Conservation (phyloP, 1,139 yeast genomes). For the Spathaspora jeffriesii region DNA sequence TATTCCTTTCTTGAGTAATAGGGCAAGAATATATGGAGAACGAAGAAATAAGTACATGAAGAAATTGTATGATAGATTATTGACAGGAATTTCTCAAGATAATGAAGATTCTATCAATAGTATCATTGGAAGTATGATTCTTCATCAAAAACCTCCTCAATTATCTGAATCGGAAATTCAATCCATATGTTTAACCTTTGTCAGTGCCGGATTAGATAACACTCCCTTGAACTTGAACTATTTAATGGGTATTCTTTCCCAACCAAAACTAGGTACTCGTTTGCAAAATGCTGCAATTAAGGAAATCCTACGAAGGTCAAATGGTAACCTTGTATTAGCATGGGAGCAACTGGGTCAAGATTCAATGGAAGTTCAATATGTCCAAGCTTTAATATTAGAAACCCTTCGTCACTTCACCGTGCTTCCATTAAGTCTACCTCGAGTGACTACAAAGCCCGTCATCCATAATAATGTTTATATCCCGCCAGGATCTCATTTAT, state of each 20-base stretch:
- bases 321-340: conserved; percentile 34
- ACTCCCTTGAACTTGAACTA: conserved; percentile 65
- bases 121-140: conserved; percentile 44
- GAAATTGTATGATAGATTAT: conserved; percentile 22
- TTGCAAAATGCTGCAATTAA: conserved; percentile 45
- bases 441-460: conserved; percentile 56
- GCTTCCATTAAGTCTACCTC: conserved; percentile 66
- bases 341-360: conserved; percentile 42
- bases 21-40: conserved; percentile 30
- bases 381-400: conserved; percentile 62
- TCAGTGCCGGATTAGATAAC: conserved; percentile 79
- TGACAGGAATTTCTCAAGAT: conserved; percentile 8
- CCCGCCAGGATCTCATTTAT: conserved; percentile 55
- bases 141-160: conserved; percentile 8
- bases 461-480: conserved; percentile 36
- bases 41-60: conserved; percentile 60
- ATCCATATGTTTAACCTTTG: conserved; percentile 72
- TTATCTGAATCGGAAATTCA: conserved; percentile 47
- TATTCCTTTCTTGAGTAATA: conserved; percentile 28
- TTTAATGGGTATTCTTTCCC: conserved; percentile 62
- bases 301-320: conserved; percentile 32
- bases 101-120: conserved; percentile 24
- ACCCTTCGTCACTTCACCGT: conserved; percentile 65
- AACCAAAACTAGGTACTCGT: conserved; percentile 38
- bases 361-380: conserved; percentile 43